A percentile compares a stretch with the other conserved stretches of the same genome.
Conservation (phyloP, 192 early-diverging fungal genomes). For the Paraglomus brasilianum region DNA sequence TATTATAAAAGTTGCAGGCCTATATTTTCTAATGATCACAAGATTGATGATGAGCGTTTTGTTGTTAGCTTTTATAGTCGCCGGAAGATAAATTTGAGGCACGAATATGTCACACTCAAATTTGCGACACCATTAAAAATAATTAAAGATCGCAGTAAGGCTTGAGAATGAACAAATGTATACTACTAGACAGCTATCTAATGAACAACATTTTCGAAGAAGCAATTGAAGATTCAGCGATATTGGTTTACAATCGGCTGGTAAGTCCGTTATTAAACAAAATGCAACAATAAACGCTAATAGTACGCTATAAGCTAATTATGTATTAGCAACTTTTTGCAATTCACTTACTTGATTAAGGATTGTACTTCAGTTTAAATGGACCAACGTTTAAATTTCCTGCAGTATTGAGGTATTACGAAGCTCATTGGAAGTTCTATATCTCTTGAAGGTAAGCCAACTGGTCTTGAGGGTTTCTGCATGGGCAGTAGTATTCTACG, state of each 20-base stretch:
- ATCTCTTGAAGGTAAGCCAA: slow-evolving; percentile 25
- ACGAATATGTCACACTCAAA: slow-evolving; percentile 14
- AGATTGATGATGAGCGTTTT: slow-evolving; percentile 19
- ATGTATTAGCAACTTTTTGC: slow-evolving; percentile 14
- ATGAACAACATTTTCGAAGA: slow-evolving; percentile 12
- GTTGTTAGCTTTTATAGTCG: neutral
- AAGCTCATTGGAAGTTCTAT: slow-evolving; percentile 26
- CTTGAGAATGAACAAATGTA: slow-evolving; percentile 21
- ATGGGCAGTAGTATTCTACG: neutral
- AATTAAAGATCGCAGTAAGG: slow-evolving; percentile 26
- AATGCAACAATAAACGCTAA: neutral
- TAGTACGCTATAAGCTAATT: too few species aligned
- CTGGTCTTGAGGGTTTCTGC: slow-evolving; percentile 13
- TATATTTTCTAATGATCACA: slow-evolving; percentile 23
- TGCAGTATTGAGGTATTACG: slow-evolving; percentile 10
- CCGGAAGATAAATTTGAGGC: slow-evolving; percentile 29
- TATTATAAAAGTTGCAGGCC: slow-evolving; percentile 20
- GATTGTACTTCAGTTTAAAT: slow-evolving; percentile 17
- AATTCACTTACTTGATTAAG: slow-evolving; percentile 22
- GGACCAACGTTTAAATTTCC: slow-evolving; percentile 17
- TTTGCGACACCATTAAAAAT: slow-evolving; percentile 24
- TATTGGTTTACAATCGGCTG: slow-evolving; percentile 17
- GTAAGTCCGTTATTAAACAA: slow-evolving; percentile 2
- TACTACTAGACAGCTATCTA: slow-evolving; percentile 24
- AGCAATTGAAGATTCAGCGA: slow-evolving; percentile 7